Evolutionary conservation across 306 rosid species (phyloP).

Genomic region (Rosa persica): DNA sequence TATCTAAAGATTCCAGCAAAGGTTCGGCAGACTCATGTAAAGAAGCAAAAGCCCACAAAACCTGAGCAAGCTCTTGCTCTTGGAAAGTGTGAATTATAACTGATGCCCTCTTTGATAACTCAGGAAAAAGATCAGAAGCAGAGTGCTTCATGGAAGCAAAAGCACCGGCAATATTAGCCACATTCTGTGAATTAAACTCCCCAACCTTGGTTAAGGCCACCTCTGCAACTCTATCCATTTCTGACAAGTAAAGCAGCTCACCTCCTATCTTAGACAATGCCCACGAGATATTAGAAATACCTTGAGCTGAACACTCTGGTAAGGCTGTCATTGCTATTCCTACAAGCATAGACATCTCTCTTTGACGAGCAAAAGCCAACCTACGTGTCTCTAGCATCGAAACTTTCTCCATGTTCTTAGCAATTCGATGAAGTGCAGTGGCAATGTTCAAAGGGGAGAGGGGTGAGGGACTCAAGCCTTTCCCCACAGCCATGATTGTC

Average conservation of each 20-base stretch:
- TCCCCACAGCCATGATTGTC: conserved; percentile 70
- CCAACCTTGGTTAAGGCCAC: conserved; percentile 70
- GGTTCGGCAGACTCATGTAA: conserved; percentile 62
- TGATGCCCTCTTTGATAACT: conserved; percentile 65
- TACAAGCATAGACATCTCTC: conserved; percentile 92
- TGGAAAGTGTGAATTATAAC: conserved; percentile 65
- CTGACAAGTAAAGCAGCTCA: conserved; percentile 78
- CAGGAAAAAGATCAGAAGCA: conserved; percentile 69
- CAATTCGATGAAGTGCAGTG: conserved; percentile 91
- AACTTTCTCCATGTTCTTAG: conserved; percentile 89
- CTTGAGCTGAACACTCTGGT: conserved; percentile 90
- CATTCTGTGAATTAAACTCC: conserved; percentile 85
- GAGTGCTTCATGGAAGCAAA: conserved; percentile 96
- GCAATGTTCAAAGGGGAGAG: conserved; percentile 89
- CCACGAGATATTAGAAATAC: conserved; percentile 85
- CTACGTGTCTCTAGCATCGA: conserved; percentile 66
- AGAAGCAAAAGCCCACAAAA: conserved; percentile 94
- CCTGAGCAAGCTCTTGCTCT: conserved; percentile 91
- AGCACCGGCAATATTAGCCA: conserved; percentile 86
- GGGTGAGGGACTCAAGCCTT: conserved; percentile 90
- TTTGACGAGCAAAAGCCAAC: conserved; percentile 79
- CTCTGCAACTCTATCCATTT: conserved; percentile 94
- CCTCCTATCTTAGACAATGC: conserved; percentile 94
- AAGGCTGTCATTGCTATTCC: conserved; percentile 78
- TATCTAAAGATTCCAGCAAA: conserved; percentile 68